Evolutionary conservation across 2,329 filamentous ascomycete species (phyloP).

Genomic region (Botrytis paeoniae): DNA sequence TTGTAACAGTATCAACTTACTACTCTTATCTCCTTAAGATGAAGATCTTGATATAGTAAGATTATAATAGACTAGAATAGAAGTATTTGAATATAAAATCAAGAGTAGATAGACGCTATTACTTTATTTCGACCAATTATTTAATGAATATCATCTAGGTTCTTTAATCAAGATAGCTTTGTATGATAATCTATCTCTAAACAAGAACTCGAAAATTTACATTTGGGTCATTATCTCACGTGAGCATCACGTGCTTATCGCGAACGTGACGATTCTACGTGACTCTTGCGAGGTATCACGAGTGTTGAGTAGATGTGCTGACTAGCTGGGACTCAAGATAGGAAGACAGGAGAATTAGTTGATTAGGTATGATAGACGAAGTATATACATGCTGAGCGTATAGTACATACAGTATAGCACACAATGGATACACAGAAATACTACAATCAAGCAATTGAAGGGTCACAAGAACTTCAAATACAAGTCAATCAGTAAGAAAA

Average conservation of each 20-base stretch:
- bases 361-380: neutral
- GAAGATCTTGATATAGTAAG: fast-evolving
- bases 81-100: neutral
- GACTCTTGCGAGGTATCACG: neutral
- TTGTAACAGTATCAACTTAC: too few relatives aligned
- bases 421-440: neutral
- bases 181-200: fast-evolving
- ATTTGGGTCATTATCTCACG: fast-evolving
- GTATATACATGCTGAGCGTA: neutral
- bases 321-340: neutral
- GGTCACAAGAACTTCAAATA: neutral
- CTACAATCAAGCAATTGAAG: fast-evolving
- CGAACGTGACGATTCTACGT: fast-evolving
- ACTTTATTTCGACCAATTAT: too few relatives aligned
- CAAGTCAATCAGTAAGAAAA: neutral
- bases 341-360: neutral
- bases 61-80: neutral
- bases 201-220: neutral
- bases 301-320: neutral
- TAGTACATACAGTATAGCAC: neutral
- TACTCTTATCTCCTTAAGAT: fast-evolving
- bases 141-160: too few relatives aligned
- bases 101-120: neutral
- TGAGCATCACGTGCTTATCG: fast-evolving
- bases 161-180: too few relatives aligned